Base-by-base conservation (phyloP, 129 eudicot species). In the Apium graveolens region DNA sequence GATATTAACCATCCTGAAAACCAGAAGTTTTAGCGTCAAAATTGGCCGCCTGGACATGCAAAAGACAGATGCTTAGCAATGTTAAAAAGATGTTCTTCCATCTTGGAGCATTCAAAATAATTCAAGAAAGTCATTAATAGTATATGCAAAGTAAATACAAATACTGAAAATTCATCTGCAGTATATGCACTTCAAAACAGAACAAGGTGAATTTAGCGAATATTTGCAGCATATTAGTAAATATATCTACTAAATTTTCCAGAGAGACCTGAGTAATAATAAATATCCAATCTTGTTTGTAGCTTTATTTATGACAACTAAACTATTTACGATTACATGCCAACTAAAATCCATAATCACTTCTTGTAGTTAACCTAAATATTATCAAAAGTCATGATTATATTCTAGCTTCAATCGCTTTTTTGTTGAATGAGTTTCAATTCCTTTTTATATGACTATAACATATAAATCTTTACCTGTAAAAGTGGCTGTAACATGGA, bases 1-100 rank as follows among this genome's bases (percentile, higher is more conserved):
- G 91, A 78, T 77, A 93, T 71, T 80, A 90, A 45, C 88, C 81
- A 80, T 81, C 87, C 79, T 86, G 88, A 80, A 86, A 81, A 62
- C 92, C 91, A 66, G 93, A 81, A 45, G 84, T 65, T 77, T 91
- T 91, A 62, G 82, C 86, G 85, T 91, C 97, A 82, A 79, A 80
- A 79, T 88, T 85, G 27, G 97, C 86, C 55, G 91, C 96, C 98
- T 93, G 87, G 68, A 85, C 80, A 84, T 79, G 81, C 73, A 78
- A 82, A 41, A 74, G 43, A 70, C 31, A 55, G 60, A 68, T 70
- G 74, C 31, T 74, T 78, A 32, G 44, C 80, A 38, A 53, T 53
- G 51, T 17, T 37, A 2, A 24, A 17, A 20, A 76, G 17, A 20
- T 38, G 37, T 70, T 39, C 29, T 78, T n/a, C 1, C 44, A 35